phyloP scores from a whole-genome alignment of 2,329 filamentous ascomycete genomes.

The Neurospora sp. region DNA sequence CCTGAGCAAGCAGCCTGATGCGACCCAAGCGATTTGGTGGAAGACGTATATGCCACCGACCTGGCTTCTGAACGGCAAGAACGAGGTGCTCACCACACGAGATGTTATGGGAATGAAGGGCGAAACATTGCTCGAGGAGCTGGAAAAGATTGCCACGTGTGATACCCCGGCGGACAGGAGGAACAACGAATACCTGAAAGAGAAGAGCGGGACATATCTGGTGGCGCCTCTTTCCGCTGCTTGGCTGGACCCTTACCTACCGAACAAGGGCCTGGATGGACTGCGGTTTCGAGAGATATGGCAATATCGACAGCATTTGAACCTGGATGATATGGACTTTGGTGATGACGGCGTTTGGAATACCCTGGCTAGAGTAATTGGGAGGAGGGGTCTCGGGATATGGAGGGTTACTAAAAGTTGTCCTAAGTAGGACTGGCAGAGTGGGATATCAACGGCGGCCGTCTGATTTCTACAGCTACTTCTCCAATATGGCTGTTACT shows the following conservation, averaged over 20 bases:
- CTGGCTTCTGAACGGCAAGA: conserved; percentile 70
- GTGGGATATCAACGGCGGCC: not conserved
- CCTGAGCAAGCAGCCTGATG: conserved; percentile 58
- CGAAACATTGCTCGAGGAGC: conserved; percentile 45
- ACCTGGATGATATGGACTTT: conserved; percentile 73
- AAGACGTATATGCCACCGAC: conserved; percentile 76
- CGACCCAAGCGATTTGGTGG: conserved; percentile 69
- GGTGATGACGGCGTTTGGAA: conserved; percentile 65
- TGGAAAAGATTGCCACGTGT: conserved; percentile 52
- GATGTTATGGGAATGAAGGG: conserved; percentile 67
- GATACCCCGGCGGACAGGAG: conserved; percentile 46
- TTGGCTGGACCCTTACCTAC: conserved; percentile 55
- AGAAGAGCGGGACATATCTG: conserved; percentile 56
- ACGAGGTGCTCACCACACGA: conserved; percentile 56
- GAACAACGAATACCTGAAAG: conserved; percentile 46
- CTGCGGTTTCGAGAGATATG: conserved; percentile 61
- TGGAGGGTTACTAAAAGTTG: conserved; percentile 59
- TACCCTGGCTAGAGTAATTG: conserved; percentile 58
- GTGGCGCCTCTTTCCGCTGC: conserved; percentile 63
- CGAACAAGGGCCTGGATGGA: conserved; percentile 48
- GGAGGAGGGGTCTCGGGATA: conserved; percentile 48
- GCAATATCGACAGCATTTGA: conserved; percentile 58
- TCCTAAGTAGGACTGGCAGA: conserved; percentile 10
- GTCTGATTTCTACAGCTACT: not conserved
- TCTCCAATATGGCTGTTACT: not conserved